Percentiles rank a stretch among this genome's conserved stretches.
Conservation (phyloP, 768 basidiomycete species). For the Macrocybe gigantea region DNA sequence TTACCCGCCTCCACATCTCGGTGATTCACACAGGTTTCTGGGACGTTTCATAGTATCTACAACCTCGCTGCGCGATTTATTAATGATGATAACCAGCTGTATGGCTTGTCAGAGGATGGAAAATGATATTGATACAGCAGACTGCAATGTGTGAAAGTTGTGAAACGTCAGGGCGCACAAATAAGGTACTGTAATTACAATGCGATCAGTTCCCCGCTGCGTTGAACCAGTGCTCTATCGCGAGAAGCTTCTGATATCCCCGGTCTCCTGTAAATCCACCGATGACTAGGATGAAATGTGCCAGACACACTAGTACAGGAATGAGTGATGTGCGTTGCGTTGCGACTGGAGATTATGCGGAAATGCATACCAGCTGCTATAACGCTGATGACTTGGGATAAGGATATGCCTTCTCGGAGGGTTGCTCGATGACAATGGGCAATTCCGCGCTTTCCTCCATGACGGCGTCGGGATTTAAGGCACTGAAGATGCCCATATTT, state of each 20-base stretch:
- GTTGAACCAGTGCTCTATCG: conserved; percentile 32
- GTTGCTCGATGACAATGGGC: conserved; percentile 6
- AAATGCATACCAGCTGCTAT: conserved; percentile 24
- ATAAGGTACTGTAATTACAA: too few species aligned
- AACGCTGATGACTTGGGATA: conserved; percentile 29
- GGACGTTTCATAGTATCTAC: too few species aligned
- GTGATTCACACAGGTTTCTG: too few species aligned
- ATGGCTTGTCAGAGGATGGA: too few species aligned
- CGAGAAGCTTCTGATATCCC: conserved; percentile 40
- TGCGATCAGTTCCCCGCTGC: not conserved
- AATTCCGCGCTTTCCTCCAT: conserved; percentile 11
- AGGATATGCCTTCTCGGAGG: conserved; percentile 16
- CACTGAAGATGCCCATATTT: conserved; percentile 40
- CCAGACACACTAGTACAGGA: conserved; percentile 31
- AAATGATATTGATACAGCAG: not conserved
- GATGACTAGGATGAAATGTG: conserved; percentile 41
- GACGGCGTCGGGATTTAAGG: conserved; percentile 18
- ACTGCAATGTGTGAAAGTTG: not conserved
- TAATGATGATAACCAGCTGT: too few species aligned
- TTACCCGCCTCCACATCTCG: too few species aligned
- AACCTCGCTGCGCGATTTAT: too few species aligned
- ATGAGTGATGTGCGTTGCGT: not conserved
- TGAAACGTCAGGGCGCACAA: not conserved
- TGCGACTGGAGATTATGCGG: not conserved
- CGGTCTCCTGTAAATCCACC: conserved; percentile 39